These are phyloP conservation scores for Sphaerulina vaccinii DNA, from an alignment of 2,329 filamentous ascomycete species.

Conservation along the genomic window DNA sequence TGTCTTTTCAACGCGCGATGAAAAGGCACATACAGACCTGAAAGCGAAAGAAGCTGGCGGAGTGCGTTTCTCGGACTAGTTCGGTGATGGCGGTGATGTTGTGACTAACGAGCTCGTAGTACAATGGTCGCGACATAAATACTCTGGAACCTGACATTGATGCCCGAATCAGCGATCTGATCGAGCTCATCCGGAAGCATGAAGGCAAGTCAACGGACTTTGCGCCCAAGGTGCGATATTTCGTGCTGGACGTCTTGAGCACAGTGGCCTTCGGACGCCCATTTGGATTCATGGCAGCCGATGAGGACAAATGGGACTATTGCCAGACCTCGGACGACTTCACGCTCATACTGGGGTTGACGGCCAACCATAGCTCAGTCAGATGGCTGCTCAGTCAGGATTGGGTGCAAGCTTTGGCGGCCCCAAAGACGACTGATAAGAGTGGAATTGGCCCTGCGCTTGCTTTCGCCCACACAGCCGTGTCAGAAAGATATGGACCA, in stretches of 20 bases:
- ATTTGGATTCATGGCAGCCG: constrained; percentile 53
- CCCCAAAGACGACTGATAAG: constrained; percentile 32
- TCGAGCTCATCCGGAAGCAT: constrained; percentile 48
- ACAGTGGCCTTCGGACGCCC: constrained; percentile 53
- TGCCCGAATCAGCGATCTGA: constrained; percentile 46
- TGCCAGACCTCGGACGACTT: constrained; percentile 25
- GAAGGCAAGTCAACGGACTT: constrained; percentile 45
- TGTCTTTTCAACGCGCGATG: constrained; percentile 54
- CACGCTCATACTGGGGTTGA: constrained; percentile 29
- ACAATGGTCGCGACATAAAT: constrained; percentile 56
- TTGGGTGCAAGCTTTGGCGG: constrained; percentile 27
- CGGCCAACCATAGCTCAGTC: constrained; percentile 27
- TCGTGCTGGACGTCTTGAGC: constrained; percentile 58
- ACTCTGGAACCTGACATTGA: constrained; percentile 53
- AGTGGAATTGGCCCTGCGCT: constrained; percentile 30
- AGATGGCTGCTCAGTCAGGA: constrained; percentile 26
- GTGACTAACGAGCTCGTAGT: constrained; percentile 39
- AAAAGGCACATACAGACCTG: constrained; percentile 47
- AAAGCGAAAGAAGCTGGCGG: constrained; percentile 54
- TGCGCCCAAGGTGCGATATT: constrained; percentile 51
- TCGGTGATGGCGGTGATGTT: constrained; percentile 9
- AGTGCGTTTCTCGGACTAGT: constrained; percentile 37
- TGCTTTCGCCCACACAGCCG: constrained; percentile 28
- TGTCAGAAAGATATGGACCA: constrained; percentile 30
- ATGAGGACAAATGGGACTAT: constrained; percentile 45